Evolutionary conservation across 805 yeast genomes (phyloP), one percentile per base, ranked within the genome.

Genomic region (Lipomyces starkeyi): DNA sequence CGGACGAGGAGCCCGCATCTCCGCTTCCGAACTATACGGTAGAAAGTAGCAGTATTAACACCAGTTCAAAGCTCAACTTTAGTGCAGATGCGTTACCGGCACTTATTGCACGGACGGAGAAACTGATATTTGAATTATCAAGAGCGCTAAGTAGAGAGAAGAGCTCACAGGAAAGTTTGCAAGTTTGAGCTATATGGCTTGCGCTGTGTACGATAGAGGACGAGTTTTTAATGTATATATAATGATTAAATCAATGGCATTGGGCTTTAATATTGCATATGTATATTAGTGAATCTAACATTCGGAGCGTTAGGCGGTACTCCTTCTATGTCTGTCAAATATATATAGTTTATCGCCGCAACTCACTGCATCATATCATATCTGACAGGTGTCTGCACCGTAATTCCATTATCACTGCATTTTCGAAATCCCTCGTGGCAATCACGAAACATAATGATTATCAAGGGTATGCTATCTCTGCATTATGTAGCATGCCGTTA

Each of bases 1-100:
- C 29, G 32, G 64, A 59, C 11, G 58, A 55, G 40, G 52, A 22
- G 13, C 32, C 11, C 32, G 58, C 25, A 25, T 14, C n/a, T 59
- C 20, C 43, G 25, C 13, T 55, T 22, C 17, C 61, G 22, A 9
- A 17, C 9, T 11, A 8, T 37, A 40, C 35, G 27, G 35, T 25
- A 29, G 22, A n/a, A 20, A 7, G 27, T 22, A 13, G 25, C 17
- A 22, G 2, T 17, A 20, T 58, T 25, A 25, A n/a, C 8, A 8
- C 58, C 27, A 34, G 40, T 25, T 11, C n/a, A 25, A 59, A 62
- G 58, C 54, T 63, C 20, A 58, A 67, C 40, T 69, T 69, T 40
- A 63, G 58, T 58, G 71, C 72, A 3, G 65, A 64, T 11, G 43
- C 69, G 17, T 52, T 69, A 25, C 72, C 72, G 55, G 71, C 58